Conservation (phyloP, 495 filamentous ascomycete genomes). For the Hypoxylon trugodes region DNA sequence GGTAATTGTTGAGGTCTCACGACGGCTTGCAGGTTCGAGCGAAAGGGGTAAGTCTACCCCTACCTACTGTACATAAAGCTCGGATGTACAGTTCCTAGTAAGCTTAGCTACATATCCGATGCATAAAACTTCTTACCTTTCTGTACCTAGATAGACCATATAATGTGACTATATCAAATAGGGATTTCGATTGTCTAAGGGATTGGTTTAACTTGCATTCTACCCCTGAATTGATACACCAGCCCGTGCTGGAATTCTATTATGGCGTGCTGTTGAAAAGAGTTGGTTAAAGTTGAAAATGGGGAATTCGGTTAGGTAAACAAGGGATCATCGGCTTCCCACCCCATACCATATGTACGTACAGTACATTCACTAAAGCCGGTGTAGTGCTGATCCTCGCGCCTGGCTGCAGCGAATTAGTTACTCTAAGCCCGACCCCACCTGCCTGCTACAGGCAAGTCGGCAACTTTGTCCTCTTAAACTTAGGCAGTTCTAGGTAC, state of each 20-base stretch:
- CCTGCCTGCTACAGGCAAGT: constrained; percentile 22
- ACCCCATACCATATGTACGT: no score
- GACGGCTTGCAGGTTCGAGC: constrained; percentile 26
- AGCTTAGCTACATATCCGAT: neutral
- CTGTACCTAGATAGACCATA: constrained; percentile 1
- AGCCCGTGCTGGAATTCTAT: neutral
- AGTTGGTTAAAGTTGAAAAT: no score
- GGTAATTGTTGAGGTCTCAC: constrained; percentile 25
- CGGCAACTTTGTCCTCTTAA: constrained; percentile 14
- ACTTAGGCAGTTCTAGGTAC: no score
- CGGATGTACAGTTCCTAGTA: neutral
- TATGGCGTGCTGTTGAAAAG: constrained; percentile 30
- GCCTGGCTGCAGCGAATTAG: constrained; percentile 16
- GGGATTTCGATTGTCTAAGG: no score
- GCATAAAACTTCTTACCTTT: neutral
- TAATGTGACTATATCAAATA: no score
- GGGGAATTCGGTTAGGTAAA: constrained; percentile 31
- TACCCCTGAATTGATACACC: no score
- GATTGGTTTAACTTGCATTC: no score
- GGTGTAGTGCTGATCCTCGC: constrained; percentile 26
- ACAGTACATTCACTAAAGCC: constrained; percentile 15
- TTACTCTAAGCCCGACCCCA: constrained; percentile 9
- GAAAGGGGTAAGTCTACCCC: neutral
- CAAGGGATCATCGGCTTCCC: constrained; percentile 21
- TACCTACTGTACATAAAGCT: neutral